Evolutionary conservation across 331 rosid genomes (phyloP).

Genomic region (Telfairia occidentalis): DNA sequence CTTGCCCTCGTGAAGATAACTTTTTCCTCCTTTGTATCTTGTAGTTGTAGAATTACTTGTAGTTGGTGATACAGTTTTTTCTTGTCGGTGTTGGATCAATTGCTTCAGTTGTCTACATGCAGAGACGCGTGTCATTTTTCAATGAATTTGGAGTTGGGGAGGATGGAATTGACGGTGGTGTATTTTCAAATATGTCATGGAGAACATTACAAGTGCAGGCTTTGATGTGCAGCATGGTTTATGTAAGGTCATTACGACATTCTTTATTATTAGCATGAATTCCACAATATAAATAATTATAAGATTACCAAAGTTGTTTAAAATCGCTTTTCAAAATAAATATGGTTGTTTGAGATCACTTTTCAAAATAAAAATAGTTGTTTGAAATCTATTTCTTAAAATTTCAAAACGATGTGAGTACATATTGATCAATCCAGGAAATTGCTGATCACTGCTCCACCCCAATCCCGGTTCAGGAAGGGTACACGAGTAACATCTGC

Average conservation of each 20-base stretch:
- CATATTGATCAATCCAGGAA: constrained; percentile 43
- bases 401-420: neutral
- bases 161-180: constrained; percentile 98
- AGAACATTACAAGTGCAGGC: constrained; percentile 92
- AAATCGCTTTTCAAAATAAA: neutral
- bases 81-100: neutral
- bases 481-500: constrained; percentile 89
- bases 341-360: neutral
- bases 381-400: neutral
- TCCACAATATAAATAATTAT: neutral
- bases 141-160: constrained; percentile 99
- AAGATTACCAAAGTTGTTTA: neutral
- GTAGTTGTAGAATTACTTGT: neutral
- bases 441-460: constrained; percentile 84
- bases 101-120: constrained; percentile 17
- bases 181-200: constrained; percentile 96
- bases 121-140: constrained; percentile 91
- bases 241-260: constrained; percentile 55
- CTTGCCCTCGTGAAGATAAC: neutral
- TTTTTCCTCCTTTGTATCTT: neutral
- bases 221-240: constrained; percentile 94
- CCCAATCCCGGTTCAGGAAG: constrained; percentile 99
- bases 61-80: neutral
- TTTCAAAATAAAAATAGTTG: neutral
- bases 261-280: neutral